phyloP scores from a whole-genome alignment of 2,329 filamentous ascomycete genomes.

The Paecilomyces sp. region DNA sequence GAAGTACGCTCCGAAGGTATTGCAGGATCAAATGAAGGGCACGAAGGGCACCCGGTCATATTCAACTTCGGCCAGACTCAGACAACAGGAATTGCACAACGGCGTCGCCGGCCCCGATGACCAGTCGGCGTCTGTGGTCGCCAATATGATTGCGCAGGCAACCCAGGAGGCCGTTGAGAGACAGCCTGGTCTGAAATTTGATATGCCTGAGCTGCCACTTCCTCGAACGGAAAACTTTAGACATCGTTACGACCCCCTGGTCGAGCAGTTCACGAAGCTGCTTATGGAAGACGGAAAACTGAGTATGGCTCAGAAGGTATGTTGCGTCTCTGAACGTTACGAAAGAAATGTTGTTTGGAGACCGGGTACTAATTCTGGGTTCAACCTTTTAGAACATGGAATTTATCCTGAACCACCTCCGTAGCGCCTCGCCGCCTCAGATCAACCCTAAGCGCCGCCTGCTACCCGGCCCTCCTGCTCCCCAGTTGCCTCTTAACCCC shows the following conservation, averaged over 20 bases:
- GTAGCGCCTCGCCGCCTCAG: slow-evolving; percentile 73
- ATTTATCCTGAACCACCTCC: slow-evolving; percentile 72
- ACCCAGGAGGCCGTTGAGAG: slow-evolving; percentile 25
- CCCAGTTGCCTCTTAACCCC: slow-evolving; percentile 80
- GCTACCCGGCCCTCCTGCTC: slow-evolving; percentile 64
- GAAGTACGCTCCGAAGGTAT: slow-evolving; percentile 59
- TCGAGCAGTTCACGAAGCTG: slow-evolving; percentile 81
- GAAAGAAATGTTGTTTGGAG: not conserved
- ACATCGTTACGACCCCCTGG: slow-evolving; percentile 75
- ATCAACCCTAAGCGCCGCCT: slow-evolving; percentile 57
- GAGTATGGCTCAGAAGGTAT: slow-evolving; percentile 78
- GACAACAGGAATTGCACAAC: slow-evolving; percentile 23
- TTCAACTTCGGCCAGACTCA: slow-evolving; percentile 46
- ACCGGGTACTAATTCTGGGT: not conserved
- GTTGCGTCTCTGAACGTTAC: not conserved
- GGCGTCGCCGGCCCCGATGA: slow-evolving; percentile 13
- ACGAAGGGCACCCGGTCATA: slow-evolving; percentile 45
- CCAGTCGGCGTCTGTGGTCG: slow-evolving; percentile 24
- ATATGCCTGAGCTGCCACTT: slow-evolving; percentile 60
- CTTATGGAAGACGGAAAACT: slow-evolving; percentile 91
- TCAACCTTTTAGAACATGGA: slow-evolving; percentile 64
- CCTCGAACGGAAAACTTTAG: slow-evolving; percentile 60
- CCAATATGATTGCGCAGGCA: slow-evolving; percentile 29
- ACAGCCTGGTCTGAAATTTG: slow-evolving; percentile 66
- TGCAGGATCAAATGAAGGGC: slow-evolving; percentile 53